These are phyloP conservation scores for Huntiella abstrusa DNA, from an alignment of 2,329 filamentous ascomycete genomes.

Conservation along the genomic window DNA sequence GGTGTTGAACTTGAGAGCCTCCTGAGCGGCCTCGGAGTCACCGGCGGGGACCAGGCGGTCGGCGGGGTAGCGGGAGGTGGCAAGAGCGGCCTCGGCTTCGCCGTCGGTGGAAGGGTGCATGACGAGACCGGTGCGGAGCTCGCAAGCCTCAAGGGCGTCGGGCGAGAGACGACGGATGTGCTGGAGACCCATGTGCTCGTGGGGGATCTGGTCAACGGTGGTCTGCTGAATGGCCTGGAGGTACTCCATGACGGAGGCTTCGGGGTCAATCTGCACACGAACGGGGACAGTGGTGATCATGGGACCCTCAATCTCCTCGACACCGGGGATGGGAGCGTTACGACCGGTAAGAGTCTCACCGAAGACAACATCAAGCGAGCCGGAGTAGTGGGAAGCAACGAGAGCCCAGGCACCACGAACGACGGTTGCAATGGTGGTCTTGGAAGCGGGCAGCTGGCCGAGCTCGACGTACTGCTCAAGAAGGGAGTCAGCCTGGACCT, in stretches of 20 bases:
- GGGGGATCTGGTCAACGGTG: constrained; percentile 37
- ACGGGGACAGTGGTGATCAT: constrained; percentile 43
- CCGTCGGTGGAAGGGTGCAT: constrained; percentile 26
- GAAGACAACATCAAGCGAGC: constrained; percentile 34
- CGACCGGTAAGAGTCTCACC: constrained; percentile 41
- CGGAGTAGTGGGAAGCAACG: constrained; percentile 32
- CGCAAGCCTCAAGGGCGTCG: constrained; percentile 35
- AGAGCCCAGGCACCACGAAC: constrained; percentile 42
- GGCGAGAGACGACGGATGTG: constrained; percentile 37
- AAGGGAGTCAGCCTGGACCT: constrained; percentile 31
- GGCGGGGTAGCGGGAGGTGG: constrained; percentile 20
- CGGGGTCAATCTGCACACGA: constrained; percentile 26
- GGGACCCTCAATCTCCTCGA: constrained; percentile 37
- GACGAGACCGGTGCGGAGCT: constrained; percentile 35
- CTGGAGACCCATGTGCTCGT: constrained; percentile 45
- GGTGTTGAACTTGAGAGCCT: constrained; percentile 38
- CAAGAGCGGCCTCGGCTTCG: constrained; percentile 12
- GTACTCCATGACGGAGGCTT: constrained; percentile 28
- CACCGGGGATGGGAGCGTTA: constrained; percentile 27
- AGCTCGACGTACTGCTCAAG: constrained; percentile 32
- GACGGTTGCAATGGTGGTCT: constrained; percentile 33
- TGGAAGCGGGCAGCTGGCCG: constrained; percentile 16
- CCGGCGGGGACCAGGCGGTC: constrained; percentile 34
- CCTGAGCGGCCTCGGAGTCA: constrained; percentile 36
- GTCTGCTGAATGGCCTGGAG: constrained; percentile 37